These are phyloP conservation scores for Polygonum maritimum DNA, from an alignment of 148 eudicot species.

Conservation along the genomic window DNA sequence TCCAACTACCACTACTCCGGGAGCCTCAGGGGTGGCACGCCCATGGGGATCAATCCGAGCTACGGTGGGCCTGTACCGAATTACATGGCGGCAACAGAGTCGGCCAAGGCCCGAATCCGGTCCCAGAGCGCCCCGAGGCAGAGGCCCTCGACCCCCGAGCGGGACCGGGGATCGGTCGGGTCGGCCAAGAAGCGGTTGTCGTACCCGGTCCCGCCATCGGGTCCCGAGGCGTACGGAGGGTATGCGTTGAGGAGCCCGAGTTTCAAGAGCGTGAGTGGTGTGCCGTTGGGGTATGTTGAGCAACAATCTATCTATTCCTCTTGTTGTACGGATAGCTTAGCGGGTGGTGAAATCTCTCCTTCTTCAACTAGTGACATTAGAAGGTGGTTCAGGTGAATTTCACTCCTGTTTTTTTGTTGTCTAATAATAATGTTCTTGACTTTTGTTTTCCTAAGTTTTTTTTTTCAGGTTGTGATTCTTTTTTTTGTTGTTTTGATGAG, in stretches of 20 bases:
- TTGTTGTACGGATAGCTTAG: conserved; percentile 55
- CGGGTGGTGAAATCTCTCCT: conserved; percentile 71
- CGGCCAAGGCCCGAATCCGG: conserved; percentile 49
- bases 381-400: conserved; percentile 50
- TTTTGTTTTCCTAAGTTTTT: neutral
- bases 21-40: neutral
- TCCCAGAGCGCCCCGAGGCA: conserved; percentile 76
- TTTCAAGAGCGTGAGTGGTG: conserved; percentile 44
- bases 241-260: conserved; percentile 56
- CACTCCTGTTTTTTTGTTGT: neutral
- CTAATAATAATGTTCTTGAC: neutral
- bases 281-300: conserved; percentile 31
- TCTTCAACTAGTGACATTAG: conserved; percentile 67
- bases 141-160: conserved; percentile 62
- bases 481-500: neutral
- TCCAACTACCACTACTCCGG: conserved; percentile 41
- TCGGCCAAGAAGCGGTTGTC: conserved; percentile 56
- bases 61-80: conserved; percentile 34
- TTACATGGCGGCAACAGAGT: conserved; percentile 79
- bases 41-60: conserved; percentile 12
- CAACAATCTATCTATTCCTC: conserved; percentile 71
- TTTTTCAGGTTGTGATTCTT: neutral
- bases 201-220: conserved; percentile 55
- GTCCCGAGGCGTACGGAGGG: conserved; percentile 27
- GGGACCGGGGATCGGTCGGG: conserved; percentile 26